These are phyloP conservation scores for Penicillium malachiteum DNA, from an alignment of 495 filamentous ascomycete species.

Conservation along the genomic window DNA sequence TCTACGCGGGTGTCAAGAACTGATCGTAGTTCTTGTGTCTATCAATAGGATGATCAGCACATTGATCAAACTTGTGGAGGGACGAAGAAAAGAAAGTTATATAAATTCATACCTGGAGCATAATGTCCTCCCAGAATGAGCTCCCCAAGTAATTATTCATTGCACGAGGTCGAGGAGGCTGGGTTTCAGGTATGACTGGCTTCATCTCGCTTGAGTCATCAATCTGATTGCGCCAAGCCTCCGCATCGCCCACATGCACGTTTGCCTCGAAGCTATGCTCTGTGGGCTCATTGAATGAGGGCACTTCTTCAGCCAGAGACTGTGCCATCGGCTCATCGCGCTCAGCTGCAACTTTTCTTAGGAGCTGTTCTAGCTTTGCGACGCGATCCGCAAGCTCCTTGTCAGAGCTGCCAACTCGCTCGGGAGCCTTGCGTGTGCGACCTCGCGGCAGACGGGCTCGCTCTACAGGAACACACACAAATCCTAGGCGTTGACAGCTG, in stretches of 20 bases:
- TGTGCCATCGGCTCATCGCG: conserved; percentile 2
- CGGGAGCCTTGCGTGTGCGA: conserved; percentile 39
- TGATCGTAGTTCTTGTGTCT: conserved; percentile 24
- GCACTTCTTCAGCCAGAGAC: not conserved
- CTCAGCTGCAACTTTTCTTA: conserved; percentile 20
- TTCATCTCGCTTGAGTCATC: conserved; percentile 1
- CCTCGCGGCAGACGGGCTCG: conserved; percentile 37
- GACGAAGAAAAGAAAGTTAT: not conserved
- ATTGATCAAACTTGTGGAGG: not conserved
- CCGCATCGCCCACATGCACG: conserved; percentile 2
- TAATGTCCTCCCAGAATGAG: conserved; percentile 36
- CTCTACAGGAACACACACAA: conserved; percentile 57
- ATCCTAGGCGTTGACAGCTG: conserved; percentile 61
- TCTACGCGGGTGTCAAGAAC: conserved; percentile 25
- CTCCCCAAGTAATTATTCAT: conserved; percentile 22
- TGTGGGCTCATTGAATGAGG: not conserved
- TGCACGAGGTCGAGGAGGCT: conserved; percentile 16
- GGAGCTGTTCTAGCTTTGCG: conserved; percentile 30
- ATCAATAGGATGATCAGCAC: not conserved
- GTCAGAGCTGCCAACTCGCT: conserved; percentile 14
- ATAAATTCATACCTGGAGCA: conserved; percentile 27
- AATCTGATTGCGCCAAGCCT: conserved; percentile 11
- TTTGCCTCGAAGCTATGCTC: conserved; percentile 7
- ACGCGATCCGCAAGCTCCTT: conserved; percentile 28
- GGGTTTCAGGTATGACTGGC: not conserved